Evolutionary conservation across 192 early-diverging fungal genomes (phyloP).

Genomic region (Hyaloraphidium curvatum): DNA sequence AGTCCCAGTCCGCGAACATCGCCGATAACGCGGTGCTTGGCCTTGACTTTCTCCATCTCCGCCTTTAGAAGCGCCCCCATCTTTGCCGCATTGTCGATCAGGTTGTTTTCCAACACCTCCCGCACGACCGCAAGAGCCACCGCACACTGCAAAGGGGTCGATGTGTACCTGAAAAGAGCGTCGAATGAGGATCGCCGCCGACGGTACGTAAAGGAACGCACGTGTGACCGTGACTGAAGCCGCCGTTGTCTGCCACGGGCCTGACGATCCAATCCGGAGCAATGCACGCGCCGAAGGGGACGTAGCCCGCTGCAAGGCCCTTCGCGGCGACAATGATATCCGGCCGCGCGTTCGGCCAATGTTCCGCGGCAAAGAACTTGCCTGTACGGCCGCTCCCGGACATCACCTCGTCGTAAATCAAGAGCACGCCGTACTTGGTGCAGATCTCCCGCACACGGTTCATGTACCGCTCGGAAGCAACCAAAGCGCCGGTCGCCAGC

Average conservation of each 20-base stretch:
- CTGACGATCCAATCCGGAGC: not conserved
- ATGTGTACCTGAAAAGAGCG: not conserved
- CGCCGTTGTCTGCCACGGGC: not conserved
- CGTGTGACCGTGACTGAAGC: not conserved
- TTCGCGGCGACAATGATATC: not conserved
- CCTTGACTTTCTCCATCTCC: not conserved
- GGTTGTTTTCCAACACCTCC: not conserved
- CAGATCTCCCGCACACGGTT: not conserved
- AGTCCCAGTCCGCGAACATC: not conserved
- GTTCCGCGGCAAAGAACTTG: conserved; percentile 1
- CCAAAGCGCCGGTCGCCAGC: not conserved
- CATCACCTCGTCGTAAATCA: conserved; percentile 1
- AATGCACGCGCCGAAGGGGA: not conserved
- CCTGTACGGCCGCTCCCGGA: not conserved
- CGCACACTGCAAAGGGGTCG: not conserved
- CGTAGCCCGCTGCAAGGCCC: not conserved
- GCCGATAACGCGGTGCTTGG: not conserved
- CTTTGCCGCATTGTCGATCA: not conserved
- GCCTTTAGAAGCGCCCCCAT: not conserved
- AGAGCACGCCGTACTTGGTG: not conserved
- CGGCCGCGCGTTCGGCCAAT: not conserved
- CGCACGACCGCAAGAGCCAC: not conserved
- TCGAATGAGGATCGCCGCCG: not conserved
- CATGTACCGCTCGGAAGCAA: not conserved
- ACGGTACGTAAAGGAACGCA: not conserved